Evolutionary conservation across 2,329 filamentous ascomycete genomes (phyloP).

Genomic region (Emmonsiellopsis sp.): DNA sequence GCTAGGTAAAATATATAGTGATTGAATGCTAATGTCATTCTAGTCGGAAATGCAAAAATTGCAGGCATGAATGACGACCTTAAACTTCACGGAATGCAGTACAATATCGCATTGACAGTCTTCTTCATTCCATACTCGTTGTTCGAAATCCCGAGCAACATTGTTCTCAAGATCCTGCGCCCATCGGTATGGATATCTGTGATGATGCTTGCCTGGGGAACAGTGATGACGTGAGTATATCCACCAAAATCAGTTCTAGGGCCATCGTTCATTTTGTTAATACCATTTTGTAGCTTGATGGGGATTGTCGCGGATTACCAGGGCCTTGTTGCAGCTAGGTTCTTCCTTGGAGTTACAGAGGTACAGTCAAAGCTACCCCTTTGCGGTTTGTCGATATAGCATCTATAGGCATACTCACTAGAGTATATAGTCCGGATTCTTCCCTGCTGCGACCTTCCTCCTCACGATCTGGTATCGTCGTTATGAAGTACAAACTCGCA

Average conservation of each 20-base stretch:
- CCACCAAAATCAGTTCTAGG: neutral
- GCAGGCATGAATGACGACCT: slow-evolving; percentile 20
- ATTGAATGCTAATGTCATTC: neutral
- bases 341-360: slow-evolving; percentile 41
- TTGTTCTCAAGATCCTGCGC: slow-evolving; percentile 35
- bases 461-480: slow-evolving; percentile 20
- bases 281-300: slow-evolving; percentile 27
- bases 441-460: slow-evolving; percentile 18
- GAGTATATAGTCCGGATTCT: slow-evolving; percentile 42
- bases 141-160: slow-evolving; percentile 32
- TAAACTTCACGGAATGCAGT: slow-evolving; percentile 30
- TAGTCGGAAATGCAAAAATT: slow-evolving; percentile 29
- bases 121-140: slow-evolving; percentile 32
- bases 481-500: slow-evolving; percentile 19
- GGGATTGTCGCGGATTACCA: slow-evolving; percentile 43
- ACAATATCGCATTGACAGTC: slow-evolving; percentile 39
- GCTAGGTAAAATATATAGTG: neutral
- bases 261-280: neutral
- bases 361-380: slow-evolving; percentile 16
- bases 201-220: slow-evolving; percentile 35
- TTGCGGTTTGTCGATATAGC: slow-evolving; percentile 36
- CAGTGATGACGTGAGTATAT: slow-evolving; percentile 14
- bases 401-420: neutral
- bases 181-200: slow-evolving; percentile 44
- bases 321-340: slow-evolving; percentile 41